Conservation (phyloP, 1,284 basidiomycete genomes). For the Termitomyces sp. region DNA sequence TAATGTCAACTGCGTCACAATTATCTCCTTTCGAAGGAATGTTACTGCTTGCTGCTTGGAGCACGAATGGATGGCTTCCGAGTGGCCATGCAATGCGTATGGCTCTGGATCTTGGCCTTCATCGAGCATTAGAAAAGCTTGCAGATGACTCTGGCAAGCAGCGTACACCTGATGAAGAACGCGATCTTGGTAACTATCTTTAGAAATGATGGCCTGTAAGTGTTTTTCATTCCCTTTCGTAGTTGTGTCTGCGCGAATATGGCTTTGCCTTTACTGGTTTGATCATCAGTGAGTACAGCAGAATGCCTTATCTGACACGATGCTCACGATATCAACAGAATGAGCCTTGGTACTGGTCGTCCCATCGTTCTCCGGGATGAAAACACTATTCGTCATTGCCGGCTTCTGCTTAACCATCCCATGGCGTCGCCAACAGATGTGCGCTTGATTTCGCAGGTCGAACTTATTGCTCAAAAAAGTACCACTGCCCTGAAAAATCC, state of each 20-base stretch:
- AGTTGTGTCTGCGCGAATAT: slow-evolving; percentile 90
- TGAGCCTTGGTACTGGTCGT: slow-evolving; percentile 86
- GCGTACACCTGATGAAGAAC: slow-evolving; percentile 76
- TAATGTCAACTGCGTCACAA: slow-evolving; percentile 11
- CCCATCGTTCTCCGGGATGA: slow-evolving; percentile 88
- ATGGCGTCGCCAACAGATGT: slow-evolving; percentile 89
- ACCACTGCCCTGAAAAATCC: background rate
- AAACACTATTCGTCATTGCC: slow-evolving; percentile 79
- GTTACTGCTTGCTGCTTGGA: slow-evolving; percentile 88
- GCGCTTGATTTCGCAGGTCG: slow-evolving; percentile 80
- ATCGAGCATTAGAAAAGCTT: slow-evolving; percentile 87
- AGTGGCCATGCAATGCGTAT: slow-evolving; percentile 92
- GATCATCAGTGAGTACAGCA: slow-evolving; percentile 71
- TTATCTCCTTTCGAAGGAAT: slow-evolving; percentile 51
- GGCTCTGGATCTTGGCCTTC: slow-evolving; percentile 89
- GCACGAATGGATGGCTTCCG: slow-evolving; percentile 90
- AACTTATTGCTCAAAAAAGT: slow-evolving; percentile 91
- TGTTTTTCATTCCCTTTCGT: slow-evolving; percentile 14
- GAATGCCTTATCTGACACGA: slow-evolving; percentile 5
- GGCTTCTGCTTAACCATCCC: slow-evolving; percentile 74
- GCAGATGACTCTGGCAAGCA: slow-evolving; percentile 67
- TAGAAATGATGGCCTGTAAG: slow-evolving; percentile 8
- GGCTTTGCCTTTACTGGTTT: slow-evolving; percentile 92
- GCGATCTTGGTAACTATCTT: slow-evolving; percentile 65
- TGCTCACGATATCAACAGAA: slow-evolving; percentile 40